Conservation (phyloP, 805 yeast genomes). For the Teunomyces lycoperdinae region DNA sequence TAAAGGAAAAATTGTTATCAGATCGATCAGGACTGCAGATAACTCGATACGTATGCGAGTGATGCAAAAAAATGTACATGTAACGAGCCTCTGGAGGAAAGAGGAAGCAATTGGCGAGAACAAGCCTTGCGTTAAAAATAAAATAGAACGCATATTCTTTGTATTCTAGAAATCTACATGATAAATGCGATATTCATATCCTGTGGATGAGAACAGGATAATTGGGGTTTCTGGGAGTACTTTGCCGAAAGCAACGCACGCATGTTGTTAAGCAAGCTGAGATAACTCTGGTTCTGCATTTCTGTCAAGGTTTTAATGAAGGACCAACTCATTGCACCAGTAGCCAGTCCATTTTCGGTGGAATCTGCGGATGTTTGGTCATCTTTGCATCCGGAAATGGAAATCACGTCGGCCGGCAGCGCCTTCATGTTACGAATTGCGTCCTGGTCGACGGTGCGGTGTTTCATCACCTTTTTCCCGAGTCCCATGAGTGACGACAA, state of each 20-base stretch:
- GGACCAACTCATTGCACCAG: conserved; percentile 42
- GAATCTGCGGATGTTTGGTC: conserved; percentile 43
- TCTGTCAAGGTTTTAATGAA: conserved; percentile 28
- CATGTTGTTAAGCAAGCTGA: conserved; percentile 37
- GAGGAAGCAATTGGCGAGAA: too few relatives aligned
- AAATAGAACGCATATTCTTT: neutral
- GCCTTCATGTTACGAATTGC: conserved; percentile 27
- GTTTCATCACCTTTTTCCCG: conserved; percentile 28
- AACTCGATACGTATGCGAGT: too few relatives aligned
- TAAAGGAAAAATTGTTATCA: too few relatives aligned
- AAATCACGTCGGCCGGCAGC: conserved; percentile 38
- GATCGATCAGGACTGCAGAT: too few relatives aligned
- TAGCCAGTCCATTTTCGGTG: conserved; percentile 29
- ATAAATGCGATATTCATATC: conserved; percentile 37
- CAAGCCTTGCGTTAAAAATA: too few relatives aligned
- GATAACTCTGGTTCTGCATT: conserved; percentile 31
- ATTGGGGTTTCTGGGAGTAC: conserved; percentile 40
- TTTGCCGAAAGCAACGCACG: conserved; percentile 28
- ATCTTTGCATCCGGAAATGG: conserved; percentile 38
- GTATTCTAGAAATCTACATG: conserved; percentile 15
- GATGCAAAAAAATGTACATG: too few relatives aligned
- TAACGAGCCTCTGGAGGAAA: too few relatives aligned
- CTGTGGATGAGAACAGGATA: conserved; percentile 38
- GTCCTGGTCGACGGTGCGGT: conserved; percentile 18
- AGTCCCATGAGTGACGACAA: conserved; percentile 32